Base-by-base conservation (phyloP, 371 early-diverging fungal genomes). In the Apophysomyces sp. region DNA sequence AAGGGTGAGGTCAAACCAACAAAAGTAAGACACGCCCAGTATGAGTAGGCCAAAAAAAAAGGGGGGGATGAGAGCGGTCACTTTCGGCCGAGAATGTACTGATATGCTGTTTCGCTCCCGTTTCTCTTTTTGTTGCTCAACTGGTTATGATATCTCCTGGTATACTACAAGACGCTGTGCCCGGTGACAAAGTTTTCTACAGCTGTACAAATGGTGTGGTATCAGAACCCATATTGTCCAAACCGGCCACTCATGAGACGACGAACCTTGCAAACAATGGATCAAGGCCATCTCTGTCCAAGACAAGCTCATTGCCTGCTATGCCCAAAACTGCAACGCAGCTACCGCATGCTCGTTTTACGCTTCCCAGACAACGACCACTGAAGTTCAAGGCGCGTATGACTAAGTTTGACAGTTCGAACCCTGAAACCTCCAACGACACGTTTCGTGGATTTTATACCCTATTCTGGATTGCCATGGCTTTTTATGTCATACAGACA, bases 381-480 rank as follows among this genome's bases (percentile, higher is more conserved):
- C 60, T 74, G 13, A 7, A 64, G 1, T 81, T 81, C 60, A 73
- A 71, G 66, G 70, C 79, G 37, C 73, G 82, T 11, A 56, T 69
- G 39, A 69, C 79, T 11, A 73, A 72, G 52, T 76, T 81, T 59
- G 82, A 81, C 62, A 54, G 74, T 16, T 68, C 79, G 4, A 75
- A 78, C 40, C 70, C 78, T 34, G 76, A 78, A 15, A 68, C 71
- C 2, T 73, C 73, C 6, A 80, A 83, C 34, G 81, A 81, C 54
- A 72, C 83, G 7, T 86, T 87, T 71, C 85, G 93, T n/a, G 97
- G 98, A 0, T 94, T 96, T 60, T 92, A 93, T 62, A 91, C 90
- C 0, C 78, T 96, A 8, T 96, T 96, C 74, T 98, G 97, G 97
- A 85, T 94, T 28, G 84, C 86, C 28, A 90, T 94, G 82, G 91